These are phyloP conservation scores for Phytophthora capsici DNA, from an alignment of 352 stramenopile species.

Conservation along the genomic window DNA sequence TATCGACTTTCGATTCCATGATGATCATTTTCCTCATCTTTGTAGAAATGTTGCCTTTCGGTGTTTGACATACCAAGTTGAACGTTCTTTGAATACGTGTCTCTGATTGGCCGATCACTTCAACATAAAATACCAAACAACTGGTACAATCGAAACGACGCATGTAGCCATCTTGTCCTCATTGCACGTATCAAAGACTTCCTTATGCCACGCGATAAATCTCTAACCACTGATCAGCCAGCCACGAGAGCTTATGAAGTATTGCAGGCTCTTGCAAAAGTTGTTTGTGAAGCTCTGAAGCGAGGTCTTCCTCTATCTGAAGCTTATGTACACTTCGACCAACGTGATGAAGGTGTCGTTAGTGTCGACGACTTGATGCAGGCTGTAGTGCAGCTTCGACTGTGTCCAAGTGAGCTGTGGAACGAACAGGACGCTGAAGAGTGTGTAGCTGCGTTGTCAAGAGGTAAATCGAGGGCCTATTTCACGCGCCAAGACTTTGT, in stretches of 20 bases:
- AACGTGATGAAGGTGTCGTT: conserved; percentile 48
- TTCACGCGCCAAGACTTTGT: conserved; percentile 70
- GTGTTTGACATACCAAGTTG: conserved; percentile 13
- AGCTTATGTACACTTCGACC: conserved; percentile 71
- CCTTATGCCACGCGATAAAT: conserved; percentile 14
- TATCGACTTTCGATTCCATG: background rate
- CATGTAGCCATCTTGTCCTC: conserved; percentile 27
- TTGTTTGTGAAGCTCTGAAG: conserved; percentile 53
- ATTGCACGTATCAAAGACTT: conserved; percentile 15
- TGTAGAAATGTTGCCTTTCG: conserved; percentile 27
- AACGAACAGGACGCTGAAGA: conserved; percentile 54
- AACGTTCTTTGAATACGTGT: conserved; percentile 28
- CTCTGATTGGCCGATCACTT: conserved; percentile 31
- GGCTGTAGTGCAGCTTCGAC: conserved; percentile 49
- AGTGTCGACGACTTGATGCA: conserved; percentile 59
- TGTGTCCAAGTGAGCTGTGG: conserved; percentile 40
- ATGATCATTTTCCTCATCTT: conserved; percentile 22
- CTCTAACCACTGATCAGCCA: background rate
- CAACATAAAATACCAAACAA: conserved; percentile 25
- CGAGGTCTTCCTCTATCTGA: conserved; percentile 57
- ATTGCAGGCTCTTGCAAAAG: conserved; percentile 48
- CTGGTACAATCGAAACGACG: conserved; percentile 26
- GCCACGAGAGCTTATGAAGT: conserved; percentile 23
- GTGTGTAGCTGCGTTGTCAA: conserved; percentile 49
- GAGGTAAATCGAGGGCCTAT: conserved; percentile 47